Evolutionary conservation across 1,284 basidiomycete genomes (phyloP).

Genomic region (Rugosomyces carneus): DNA sequence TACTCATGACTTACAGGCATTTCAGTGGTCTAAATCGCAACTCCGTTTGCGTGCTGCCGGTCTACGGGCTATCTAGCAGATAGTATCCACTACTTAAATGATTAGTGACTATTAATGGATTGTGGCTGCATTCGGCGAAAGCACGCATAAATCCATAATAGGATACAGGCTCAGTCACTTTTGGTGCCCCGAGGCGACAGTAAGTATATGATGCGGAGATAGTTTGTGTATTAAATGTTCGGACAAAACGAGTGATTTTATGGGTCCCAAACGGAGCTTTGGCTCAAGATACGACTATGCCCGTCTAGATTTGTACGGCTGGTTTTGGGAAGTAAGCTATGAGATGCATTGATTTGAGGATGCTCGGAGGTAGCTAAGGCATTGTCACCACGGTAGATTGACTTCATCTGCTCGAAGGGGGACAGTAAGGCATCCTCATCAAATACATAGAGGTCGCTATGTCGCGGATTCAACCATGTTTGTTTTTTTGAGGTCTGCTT

Average conservation of each 20-base stretch:
- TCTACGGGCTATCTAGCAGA: too few relatives aligned
- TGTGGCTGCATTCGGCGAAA: too few relatives aligned
- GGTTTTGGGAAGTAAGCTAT: slow-evolving; percentile 14
- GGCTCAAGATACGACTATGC: neutral
- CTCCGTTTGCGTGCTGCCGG: too few relatives aligned
- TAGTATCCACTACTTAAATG: too few relatives aligned
- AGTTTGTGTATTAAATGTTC: too few relatives aligned
- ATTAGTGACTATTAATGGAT: too few relatives aligned
- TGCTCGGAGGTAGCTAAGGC: neutral
- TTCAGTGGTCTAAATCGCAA: slow-evolving; percentile 31
- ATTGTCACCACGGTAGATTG: neutral
- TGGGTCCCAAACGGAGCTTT: neutral
- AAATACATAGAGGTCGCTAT: neutral
- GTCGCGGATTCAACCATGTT: neutral
- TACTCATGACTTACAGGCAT: neutral
- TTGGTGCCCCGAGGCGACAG: too few relatives aligned
- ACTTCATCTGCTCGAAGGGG: slow-evolving; percentile 7
- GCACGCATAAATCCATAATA: too few relatives aligned
- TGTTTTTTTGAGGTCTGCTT: neutral
- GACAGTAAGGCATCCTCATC: slow-evolving; percentile 3
- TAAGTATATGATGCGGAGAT: too few relatives aligned
- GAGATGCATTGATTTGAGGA: slow-evolving; percentile 5
- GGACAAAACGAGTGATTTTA: neutral
- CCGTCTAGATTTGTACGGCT: slow-evolving; percentile 11
- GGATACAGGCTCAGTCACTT: too few relatives aligned